These are phyloP conservation scores for Leccinum subgranulosum DNA, from an alignment of 768 basidiomycete species.

Conservation along the genomic window DNA sequence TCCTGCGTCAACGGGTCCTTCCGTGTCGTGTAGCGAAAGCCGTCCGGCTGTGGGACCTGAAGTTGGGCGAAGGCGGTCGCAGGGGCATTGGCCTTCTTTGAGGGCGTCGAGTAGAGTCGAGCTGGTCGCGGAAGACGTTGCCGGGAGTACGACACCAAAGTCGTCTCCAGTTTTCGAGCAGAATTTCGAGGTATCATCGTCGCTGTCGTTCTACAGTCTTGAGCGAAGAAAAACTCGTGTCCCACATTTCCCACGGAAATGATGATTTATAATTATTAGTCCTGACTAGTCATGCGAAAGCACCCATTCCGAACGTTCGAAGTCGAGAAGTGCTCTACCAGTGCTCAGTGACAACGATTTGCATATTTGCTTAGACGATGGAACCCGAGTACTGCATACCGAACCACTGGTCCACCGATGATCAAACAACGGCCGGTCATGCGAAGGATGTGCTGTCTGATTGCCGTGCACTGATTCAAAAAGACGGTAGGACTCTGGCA, in stretches of 20 bases:
- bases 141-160: conserved; percentile 57
- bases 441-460: too few species aligned
- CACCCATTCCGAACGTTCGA: too few species aligned
- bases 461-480: too few species aligned
- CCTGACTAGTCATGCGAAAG: fast-evolving
- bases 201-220: conserved; percentile 2
- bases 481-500: too few species aligned
- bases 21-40: conserved; percentile 34
- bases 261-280: too few species aligned
- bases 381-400: too few species aligned
- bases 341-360: too few species aligned
- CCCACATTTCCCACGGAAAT: too few species aligned
- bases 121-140: conserved; percentile 67
- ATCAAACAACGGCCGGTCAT: too few species aligned
- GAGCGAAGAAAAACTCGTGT: conserved; percentile 4
- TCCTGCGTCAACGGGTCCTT: conserved; percentile 21
- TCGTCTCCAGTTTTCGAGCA: conserved; percentile 31
- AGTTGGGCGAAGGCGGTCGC: conserved; percentile 43
- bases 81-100: conserved; percentile 52
- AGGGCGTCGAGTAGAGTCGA: conserved; percentile 66
- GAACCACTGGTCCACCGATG: too few species aligned
- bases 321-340: too few species aligned
- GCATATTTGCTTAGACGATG: too few species aligned
- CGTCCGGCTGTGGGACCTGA: conserved; percentile 35
- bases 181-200: conserved; percentile 31